Evolutionary conservation across 1,284 basidiomycete genomes (phyloP).

Genomic region (Cryptococcus sp.): DNA sequence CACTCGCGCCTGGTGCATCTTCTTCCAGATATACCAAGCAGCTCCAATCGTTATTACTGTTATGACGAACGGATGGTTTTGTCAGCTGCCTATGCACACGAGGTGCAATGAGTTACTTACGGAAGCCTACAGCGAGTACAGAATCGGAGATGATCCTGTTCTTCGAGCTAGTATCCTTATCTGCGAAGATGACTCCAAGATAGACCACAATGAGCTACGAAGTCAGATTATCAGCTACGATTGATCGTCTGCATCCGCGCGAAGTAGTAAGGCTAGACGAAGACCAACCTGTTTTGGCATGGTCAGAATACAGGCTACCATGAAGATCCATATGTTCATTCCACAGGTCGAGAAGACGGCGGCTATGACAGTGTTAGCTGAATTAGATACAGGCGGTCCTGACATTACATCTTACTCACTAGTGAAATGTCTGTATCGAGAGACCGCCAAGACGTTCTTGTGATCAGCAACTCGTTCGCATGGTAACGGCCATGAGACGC

Average conservation of each 20-base stretch:
- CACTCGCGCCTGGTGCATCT: conserved; percentile 75
- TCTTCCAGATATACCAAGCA: conserved; percentile 76
- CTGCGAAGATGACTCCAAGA: conserved; percentile 64
- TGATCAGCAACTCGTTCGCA: too few species aligned
- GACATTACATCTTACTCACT: conserved; percentile 14
- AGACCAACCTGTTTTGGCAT: conserved; percentile 64
- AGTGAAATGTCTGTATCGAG: conserved; percentile 35
- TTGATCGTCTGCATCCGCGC: background rate
- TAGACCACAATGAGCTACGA: conserved; percentile 69
- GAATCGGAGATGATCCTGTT: conserved; percentile 65
- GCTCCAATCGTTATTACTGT: conserved; percentile 70
- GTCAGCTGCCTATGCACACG: too few species aligned
- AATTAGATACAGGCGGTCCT: background rate
- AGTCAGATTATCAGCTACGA: conserved; percentile 8
- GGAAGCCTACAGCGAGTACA: conserved; percentile 64
- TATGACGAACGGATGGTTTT: too few species aligned
- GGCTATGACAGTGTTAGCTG: conserved; percentile 33
- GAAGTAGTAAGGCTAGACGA: too few species aligned
- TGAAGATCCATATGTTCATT: conserved; percentile 66
- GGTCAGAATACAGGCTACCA: conserved; percentile 69
- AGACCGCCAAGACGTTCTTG: too few species aligned
- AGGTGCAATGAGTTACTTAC: conserved; percentile 15
- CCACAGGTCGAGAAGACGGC: conserved; percentile 78
- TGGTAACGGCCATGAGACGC: too few species aligned
- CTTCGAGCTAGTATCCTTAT: conserved; percentile 42